Evolutionary conservation across 257 asterid genomes (phyloP), one percentile per base, ranked within the genome.

Genomic region (Leonotis leonurus): DNA sequence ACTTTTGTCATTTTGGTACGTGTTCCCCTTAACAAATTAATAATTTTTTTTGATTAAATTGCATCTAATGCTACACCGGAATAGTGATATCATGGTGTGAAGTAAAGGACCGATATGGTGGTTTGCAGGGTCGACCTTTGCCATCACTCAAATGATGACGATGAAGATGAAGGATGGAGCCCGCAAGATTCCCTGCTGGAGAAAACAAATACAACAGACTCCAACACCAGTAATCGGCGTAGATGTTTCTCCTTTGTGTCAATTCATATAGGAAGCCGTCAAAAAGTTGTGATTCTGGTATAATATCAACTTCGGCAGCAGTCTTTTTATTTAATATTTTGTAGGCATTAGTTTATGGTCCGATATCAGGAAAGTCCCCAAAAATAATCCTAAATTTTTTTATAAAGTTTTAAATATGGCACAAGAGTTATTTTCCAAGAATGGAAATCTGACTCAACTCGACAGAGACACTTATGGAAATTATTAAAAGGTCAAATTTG

Each of bases 121-220:
- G 58, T 70, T 78, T 79, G 62, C 80, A 89, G 97, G 97, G 92
- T 89, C 49, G 97, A 89, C 77, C 95, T 87, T 62, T 87, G 95
- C 75, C 97, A 89, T 78, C 88, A 87, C 67, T 74, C 88, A 59
- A 85, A 81, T 41, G 95, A 87, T 5, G 96, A 86, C 10, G 93
- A 89, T 44, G 97, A 87, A 36, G 97, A 89, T 63, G 95, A 84
- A 4, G 92, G 68, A 58, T 72, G 76, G 60, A 70, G 70, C 74
- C 73, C 93, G 10, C 83, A 21, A 54, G 95, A 80, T 65, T 69
- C 80, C 12, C 74, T 89, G 61, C 72, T 89, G 70, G 90, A 87
- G 45, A 87, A 87, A 77, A 61, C 43, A 56, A 75, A 73, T 60
- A 72, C 67, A 70, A 74, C 76, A 16, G 65, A 63, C 66, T 53